Base-by-base conservation (phyloP, 345 rosid species). In the Zanthoxylum bungeanum region DNA sequence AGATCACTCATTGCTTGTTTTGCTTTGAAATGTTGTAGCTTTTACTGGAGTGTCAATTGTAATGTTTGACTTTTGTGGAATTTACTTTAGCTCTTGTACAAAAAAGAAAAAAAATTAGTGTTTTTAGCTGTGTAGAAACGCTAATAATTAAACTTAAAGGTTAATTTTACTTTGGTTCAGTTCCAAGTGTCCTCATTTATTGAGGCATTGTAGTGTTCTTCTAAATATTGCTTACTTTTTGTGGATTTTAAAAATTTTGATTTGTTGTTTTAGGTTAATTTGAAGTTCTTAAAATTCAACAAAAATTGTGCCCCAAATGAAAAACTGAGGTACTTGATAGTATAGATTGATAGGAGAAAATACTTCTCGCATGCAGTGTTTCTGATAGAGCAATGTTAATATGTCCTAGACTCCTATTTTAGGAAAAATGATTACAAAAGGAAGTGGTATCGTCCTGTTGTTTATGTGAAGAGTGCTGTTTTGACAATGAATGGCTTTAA, bases 221-320 rank as follows among this genome's bases (percentile, higher is more conserved):
- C 24, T 34, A 36, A 4, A 33, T 21, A 12, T 64, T 33, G 1
- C 10, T n/a, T 33, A 33, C 1, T 49, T 19, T 16, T 50, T 5
- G 19, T 30, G 28, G 34, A 33, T 51, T n/a, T n/a, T n/a, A n/a
- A n/a, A n/a, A n/a, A n/a, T n/a, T n/a, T n/a, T n/a, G n/a, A n/a
- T n/a, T n/a, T n/a, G n/a, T n/a, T n/a, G n/a, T n/a, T n/a, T n/a
- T n/a, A n/a, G n/a, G n/a, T n/a, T n/a, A n/a, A n/a, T n/a, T n/a
- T n/a, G n/a, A n/a, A n/a, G n/a, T n/a, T 50, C 59, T 33, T 63
- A 52, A 9, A 66, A 66, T n/a, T 67, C 10, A 8, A 44, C 49
- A 36, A 37, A 55, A 27, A 19, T 53, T 37, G 49, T 25, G 25
- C 21, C 0, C 5, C 5, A 16, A 16, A 36, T 51, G 50, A 37